These are phyloP conservation scores for Otatea glauca DNA, from an alignment of 176 grass and related monocot species.

Conservation along the genomic window DNA sequence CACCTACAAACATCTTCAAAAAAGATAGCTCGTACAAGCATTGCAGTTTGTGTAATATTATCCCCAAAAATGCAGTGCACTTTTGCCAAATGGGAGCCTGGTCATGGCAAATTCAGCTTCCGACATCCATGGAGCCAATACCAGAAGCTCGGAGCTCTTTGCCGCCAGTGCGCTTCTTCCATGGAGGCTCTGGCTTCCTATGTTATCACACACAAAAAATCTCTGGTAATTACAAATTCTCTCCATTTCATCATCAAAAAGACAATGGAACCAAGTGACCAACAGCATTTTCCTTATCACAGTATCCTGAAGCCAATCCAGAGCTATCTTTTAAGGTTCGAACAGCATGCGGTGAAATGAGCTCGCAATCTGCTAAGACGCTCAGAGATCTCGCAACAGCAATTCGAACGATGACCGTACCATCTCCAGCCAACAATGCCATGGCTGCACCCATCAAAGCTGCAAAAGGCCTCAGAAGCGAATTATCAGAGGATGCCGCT, in stretches of 20 bases:
- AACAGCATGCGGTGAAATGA: conserved; percentile 64
- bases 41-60: neutral
- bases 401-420: conserved; percentile 54
- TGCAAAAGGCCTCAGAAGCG: conserved; percentile 35
- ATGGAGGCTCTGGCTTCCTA: conserved; percentile 78
- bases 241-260: neutral
- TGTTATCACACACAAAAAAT: conserved; percentile 58
- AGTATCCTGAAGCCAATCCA: conserved; percentile 52
- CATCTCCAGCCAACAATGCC: conserved; percentile 42
- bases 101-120: conserved; percentile 76
- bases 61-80: conserved; percentile 58
- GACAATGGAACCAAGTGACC: neutral
- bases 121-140: conserved; percentile 83
- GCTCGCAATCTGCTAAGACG: conserved; percentile 68
- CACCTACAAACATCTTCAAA: neutral
- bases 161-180: conserved; percentile 76
- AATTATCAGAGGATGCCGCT: conserved; percentile 40
- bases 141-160: conserved; percentile 73
- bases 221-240: conserved; percentile 44
- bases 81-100: conserved; percentile 90
- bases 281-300: neutral
- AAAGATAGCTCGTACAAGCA: neutral
- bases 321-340: conserved; percentile 56
- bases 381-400: conserved; percentile 64
- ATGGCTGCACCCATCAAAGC: conserved; percentile 54